These are phyloP conservation scores for Microsporum audouinii DNA, from an alignment of 2,329 filamentous ascomycete genomes.

Conservation along the genomic window DNA sequence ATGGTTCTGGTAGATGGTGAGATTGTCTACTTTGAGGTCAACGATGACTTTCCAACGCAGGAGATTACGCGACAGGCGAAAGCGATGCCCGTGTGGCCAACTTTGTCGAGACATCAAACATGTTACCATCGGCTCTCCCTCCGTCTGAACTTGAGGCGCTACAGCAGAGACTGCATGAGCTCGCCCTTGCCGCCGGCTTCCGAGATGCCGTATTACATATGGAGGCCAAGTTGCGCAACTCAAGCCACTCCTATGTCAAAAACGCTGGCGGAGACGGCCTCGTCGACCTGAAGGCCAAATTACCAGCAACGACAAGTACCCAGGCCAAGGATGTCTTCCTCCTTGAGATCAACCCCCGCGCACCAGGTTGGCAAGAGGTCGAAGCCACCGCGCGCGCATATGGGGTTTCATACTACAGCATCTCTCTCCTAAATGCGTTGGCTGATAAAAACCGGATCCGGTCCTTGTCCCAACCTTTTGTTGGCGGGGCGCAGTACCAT, in stretches of 20 bases:
- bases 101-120: background rate
- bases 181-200: background rate
- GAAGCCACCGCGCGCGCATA: conserved; percentile 13
- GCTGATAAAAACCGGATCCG: conserved; percentile 3
- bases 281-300: background rate
- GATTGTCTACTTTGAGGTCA: conserved; percentile 31
- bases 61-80: background rate
- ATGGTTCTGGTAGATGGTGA: conserved; percentile 32
- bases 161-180: background rate
- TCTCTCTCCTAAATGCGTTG: background rate
- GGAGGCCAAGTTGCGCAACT: conserved; percentile 1
- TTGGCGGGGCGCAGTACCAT: conserved; percentile 11
- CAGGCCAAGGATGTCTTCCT: conserved; percentile 10
- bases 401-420: conserved; percentile 17
- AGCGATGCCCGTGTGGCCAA: background rate
- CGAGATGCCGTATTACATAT: conserved; percentile 2
- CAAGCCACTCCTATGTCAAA: background rate
- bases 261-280: background rate
- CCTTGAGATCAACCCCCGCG: conserved; percentile 22
- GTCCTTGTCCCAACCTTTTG: conserved; percentile 17
- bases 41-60: conserved; percentile 29
- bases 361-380: conserved; percentile 14
- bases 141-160: background rate
- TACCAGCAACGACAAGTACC: background rate
- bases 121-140: background rate